Percentiles rank a stretch among this genome's conserved stretches.
Evolutionary conservation across 768 basidiomycete species (phyloP).

Genomic region (Daedaleopsis sinensis): DNA sequence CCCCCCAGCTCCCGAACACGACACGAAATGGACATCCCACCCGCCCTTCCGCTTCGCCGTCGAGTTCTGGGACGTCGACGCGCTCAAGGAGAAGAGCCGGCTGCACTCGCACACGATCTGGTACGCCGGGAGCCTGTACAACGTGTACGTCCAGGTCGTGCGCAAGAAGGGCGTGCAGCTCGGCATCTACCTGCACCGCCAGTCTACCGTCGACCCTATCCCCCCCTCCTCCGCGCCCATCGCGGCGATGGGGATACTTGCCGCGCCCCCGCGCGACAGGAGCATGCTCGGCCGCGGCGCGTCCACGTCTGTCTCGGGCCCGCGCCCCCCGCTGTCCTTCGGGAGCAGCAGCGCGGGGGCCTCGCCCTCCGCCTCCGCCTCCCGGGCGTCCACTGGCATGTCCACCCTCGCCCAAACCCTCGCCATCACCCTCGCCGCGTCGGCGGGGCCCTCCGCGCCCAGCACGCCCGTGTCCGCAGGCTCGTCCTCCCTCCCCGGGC

Average conservation of each 20-base stretch:
- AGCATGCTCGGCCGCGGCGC: conserved; percentile 10
- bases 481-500: conserved; percentile 8
- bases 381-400: conserved; percentile 8
- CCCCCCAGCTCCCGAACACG: conserved; percentile 42
- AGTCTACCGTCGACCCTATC: conserved; percentile 77
- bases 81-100: conserved; percentile 81
- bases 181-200: conserved; percentile 88
- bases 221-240: conserved; percentile 68
- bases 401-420: conserved; percentile 14
- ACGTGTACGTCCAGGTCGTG: conserved; percentile 87
- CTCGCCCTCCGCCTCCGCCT: background rate
- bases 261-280: conserved; percentile 11
- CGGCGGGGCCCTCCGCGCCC: conserved; percentile 20
- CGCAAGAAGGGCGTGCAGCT: conserved; percentile 81
- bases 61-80: conserved; percentile 88
- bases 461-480: conserved; percentile 9
- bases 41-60: conserved; percentile 85
- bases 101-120: conserved; percentile 86
- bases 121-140: conserved; percentile 88
- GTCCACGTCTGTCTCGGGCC: conserved; percentile 17
- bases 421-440: conserved; percentile 33
- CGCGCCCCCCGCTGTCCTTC: conserved; percentile 12
- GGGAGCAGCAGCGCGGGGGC: background rate
- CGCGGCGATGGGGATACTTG: background rate
- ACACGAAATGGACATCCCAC: conserved; percentile 66